Base-by-base conservation (phyloP, 116 monocot genomes). In the Posidonia oceanica region DNA sequence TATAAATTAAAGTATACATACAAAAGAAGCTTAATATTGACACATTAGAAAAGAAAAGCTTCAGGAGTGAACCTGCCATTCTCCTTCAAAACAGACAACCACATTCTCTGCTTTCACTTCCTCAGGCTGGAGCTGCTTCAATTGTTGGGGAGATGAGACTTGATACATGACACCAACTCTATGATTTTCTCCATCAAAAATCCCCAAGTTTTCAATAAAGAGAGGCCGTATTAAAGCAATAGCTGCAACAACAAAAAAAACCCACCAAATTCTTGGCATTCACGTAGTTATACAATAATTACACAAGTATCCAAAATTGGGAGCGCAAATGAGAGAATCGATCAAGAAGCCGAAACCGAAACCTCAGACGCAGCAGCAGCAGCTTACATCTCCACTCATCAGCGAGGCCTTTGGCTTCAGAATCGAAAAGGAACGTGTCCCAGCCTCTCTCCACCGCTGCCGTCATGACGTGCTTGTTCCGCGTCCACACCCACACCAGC, bases 361-460 rank as follows among this genome's bases (percentile, higher is more conserved):
- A 54, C 13, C 29, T 29, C 29, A 29, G 29, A 29, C 0, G 1
- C 14, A 52, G 44, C 17, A 0, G 12, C 51, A 4, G 40, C 12
- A 63, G 36, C 71, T 75, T 74, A 93, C 89, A 89, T 61, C 78
- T 81, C 93, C 93, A 93, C 22, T 93, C 79, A 40, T 75, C 17
- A 2, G 81, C 88, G 59, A 93, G 75, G 36, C 79, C 73, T 68
- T 52, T 67, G 44, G 68, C 66, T 53, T 74, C 80, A 14, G 70
- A 75, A 37, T 55, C 39, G 71, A 93, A 93, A 52, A 89, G 36
- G 75, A 93, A 89, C 62, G 86, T 86, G 75, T 58, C 81, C 93
- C 93, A 93, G 7, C 93, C 93, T 70, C 89, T 84, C 84, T 93
- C 87, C 18, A 89, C 84, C 17, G 89, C 82, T 22, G 89, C 79